phyloP scores from a whole-genome alignment of 139 green algal species.

The Chlorella sp. region DNA sequence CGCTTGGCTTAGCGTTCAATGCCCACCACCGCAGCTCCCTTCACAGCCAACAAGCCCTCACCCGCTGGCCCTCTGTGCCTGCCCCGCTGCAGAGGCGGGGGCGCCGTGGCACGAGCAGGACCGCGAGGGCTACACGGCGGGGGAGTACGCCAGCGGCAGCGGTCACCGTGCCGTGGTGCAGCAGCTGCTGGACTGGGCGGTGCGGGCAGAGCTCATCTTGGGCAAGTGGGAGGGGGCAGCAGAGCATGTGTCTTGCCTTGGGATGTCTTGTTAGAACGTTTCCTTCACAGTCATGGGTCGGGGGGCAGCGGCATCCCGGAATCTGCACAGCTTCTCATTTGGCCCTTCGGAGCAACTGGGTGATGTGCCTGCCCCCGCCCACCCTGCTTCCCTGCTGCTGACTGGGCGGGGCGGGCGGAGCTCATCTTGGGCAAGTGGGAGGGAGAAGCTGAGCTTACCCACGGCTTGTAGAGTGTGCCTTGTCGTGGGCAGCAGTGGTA shows the following conservation, averaged over 20 bases:
- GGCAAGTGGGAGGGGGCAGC: neutral
- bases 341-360: too few relatives aligned
- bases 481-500: too few relatives aligned
- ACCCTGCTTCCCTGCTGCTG: too few relatives aligned
- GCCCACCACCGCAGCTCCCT: neutral
- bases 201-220: conserved; percentile 44
- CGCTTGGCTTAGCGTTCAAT: too few relatives aligned
- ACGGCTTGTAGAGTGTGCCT: too few relatives aligned
- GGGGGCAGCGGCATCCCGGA: neutral
- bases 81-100: conserved; percentile 30
- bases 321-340: too few relatives aligned
- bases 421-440: conserved; percentile 34
- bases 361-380: too few relatives aligned
- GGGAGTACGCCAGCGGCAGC: conserved; percentile 46
- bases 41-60: neutral
- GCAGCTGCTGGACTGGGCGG: conserved; percentile 49
- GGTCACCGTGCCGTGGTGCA: conserved; percentile 17
- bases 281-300: too few relatives aligned
- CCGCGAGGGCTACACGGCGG: conserved; percentile 32
- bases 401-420: conserved; percentile 47
- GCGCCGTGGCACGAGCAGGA: conserved; percentile 50
- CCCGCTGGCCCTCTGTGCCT: neutral
- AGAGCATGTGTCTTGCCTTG: too few relatives aligned
- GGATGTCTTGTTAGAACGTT: too few relatives aligned
- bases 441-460: neutral